phyloP scores from a whole-genome alignment of 441 rosid species.

The Populus hybrid region DNA sequence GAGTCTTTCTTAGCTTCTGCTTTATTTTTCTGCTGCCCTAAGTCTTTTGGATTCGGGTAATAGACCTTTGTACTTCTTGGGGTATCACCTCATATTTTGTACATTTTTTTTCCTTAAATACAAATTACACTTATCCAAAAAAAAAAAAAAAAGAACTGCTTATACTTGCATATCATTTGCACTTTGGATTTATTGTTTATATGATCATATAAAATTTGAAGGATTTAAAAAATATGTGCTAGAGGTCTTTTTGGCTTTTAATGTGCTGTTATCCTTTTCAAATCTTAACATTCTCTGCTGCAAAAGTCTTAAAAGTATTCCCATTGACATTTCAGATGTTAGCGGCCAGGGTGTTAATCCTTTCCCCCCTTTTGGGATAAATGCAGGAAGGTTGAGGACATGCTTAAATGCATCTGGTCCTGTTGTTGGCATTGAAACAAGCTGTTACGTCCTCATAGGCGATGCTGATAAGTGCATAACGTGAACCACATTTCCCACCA shows the following conservation, averaged over 20 bases:
- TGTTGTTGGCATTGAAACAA: not conserved
- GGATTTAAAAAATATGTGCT: not conserved
- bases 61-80: not conserved
- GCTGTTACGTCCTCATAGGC: no score
- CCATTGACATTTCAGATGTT: not conserved
- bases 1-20: not conserved
- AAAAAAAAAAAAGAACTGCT: not conserved
- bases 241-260: not conserved
- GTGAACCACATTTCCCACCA: not conserved
- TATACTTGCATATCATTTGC: not conserved
- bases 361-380: not conserved
- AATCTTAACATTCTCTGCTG: not conserved
- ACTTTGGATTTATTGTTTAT: not conserved
- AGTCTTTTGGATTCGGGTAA: not conserved
- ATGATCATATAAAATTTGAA: not conserved
- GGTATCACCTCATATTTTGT: not conserved
- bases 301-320: not conserved
- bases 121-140: not conserved
- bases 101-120: not conserved
- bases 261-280: not conserved
- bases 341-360: not conserved
- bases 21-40: not conserved
- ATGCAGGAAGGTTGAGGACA: not conserved
- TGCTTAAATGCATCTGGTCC: slow-evolving; percentile 2
- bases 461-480: slow-evolving; percentile 9